Base-by-base conservation (phyloP, 108 stramenopile genomes). In the Cyclotella atomus region DNA sequence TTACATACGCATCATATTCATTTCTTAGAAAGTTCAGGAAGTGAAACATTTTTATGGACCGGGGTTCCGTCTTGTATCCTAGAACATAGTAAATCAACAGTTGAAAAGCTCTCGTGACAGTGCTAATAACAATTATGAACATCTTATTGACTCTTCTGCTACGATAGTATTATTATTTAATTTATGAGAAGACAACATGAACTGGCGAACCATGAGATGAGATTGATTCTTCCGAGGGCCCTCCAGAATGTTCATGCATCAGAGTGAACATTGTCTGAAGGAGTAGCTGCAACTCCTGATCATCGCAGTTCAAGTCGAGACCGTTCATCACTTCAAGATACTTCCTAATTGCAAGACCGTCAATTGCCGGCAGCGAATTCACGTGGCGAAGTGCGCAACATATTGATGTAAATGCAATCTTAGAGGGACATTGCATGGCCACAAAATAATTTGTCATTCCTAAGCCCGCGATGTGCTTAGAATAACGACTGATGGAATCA, bases 341-440 rank as follows among this genome's bases (percentile, higher is more conserved):
- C 19, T n/a, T n/a, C n/a, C n/a, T n/a, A n/a, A n/a, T n/a, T n/a
- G 47, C 4, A 49, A 49, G 47, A 20, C 19, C 3, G 14, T 15
- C 19, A 49, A 49, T 4, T 4, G 14, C 3, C 19, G 47, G 19
- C 47, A n/a, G 3, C 3, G 17, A 49, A 17, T 49, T n/a, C 14
- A n/a, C 3, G 47, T 4, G 19, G 3, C 19, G 47, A 15, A 49
- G 17, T 19, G n/a, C 19, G 47, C 47, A 49, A 20, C 14, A 49
- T 9, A 65, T 46, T 2, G 63, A 14, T 2, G 43, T 33, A 17
- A 65, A 46, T 46, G 63, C 63, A 47, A 65, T 65, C 25, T 21
- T 16, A 2, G 63, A 65, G 1, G 63, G 43, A 28, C 8, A 2
- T 25, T 27, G 19, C 27, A 46, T 46, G 23, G 63, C 63, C 4